phyloP scores from a whole-genome alignment of 495 filamentous ascomycete genomes.

The Letharia lupina region DNA sequence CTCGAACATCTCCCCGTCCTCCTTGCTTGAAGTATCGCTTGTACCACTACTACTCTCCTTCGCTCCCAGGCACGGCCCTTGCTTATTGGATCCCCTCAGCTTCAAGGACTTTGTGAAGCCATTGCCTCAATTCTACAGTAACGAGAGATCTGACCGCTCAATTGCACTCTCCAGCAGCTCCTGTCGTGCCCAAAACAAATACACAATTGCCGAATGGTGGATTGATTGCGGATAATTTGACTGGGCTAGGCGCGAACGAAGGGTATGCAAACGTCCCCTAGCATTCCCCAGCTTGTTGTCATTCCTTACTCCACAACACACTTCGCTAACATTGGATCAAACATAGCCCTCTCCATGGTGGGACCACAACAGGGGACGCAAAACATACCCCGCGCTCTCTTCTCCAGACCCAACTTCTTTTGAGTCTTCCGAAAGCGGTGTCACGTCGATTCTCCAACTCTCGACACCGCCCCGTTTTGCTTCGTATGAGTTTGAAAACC shows the following conservation, averaged over 20 bases:
- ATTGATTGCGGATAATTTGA: neutral
- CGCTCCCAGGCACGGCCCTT: neutral
- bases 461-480: neutral
- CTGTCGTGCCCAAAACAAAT: neutral
- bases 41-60: neutral
- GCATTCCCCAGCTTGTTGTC: constrained; percentile 15
- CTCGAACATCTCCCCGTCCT: neutral
- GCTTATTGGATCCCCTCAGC: neutral
- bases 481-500: neutral
- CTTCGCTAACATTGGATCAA: constrained; percentile 4
- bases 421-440: constrained; percentile 5
- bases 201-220: constrained; percentile 3
- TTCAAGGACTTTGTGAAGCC: neutral
- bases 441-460: constrained; percentile 4
- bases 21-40: constrained; percentile 1
- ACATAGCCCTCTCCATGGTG: constrained; percentile 12
- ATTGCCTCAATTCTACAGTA: constrained; percentile 1
- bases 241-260: neutral
- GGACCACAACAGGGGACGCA: constrained; percentile 11
- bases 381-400: constrained; percentile 8
- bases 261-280: constrained; percentile 13
- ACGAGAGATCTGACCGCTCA: neutral
- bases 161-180: neutral
- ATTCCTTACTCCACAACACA: constrained; percentile 17
- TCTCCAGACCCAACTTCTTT: constrained; percentile 3